Evolutionary conservation across 768 basidiomycete genomes (phyloP).

Genomic region (Thelephora aurantiotincta): DNA sequence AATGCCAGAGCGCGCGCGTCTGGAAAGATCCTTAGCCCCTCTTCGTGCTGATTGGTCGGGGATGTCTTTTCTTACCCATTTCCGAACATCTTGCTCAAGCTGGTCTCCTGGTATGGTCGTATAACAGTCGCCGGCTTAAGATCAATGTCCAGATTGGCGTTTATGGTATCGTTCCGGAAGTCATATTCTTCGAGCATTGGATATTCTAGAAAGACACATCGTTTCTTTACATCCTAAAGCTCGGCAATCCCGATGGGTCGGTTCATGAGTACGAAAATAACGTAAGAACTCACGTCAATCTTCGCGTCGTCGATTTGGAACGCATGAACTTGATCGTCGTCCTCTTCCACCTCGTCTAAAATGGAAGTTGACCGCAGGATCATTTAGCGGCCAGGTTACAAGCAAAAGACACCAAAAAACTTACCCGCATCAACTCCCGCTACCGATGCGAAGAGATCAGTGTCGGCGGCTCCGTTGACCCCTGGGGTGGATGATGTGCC

Average conservation of each 20-base stretch:
- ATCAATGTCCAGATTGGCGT: constrained; percentile 95
- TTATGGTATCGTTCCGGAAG: constrained; percentile 92
- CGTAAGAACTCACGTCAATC: constrained; percentile 56
- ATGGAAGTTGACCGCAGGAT: neutral
- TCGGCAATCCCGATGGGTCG: neutral
- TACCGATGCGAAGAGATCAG: constrained; percentile 88
- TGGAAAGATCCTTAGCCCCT: constrained; percentile 16
- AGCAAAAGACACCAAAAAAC: constrained; percentile 10
- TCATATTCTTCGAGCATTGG: constrained; percentile 99
- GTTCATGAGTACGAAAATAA: neutral
- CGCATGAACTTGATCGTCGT: constrained; percentile 93
- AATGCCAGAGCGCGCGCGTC: constrained; percentile 94
- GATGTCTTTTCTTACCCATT: constrained; percentile 57
- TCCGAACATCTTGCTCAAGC: constrained; percentile 98
- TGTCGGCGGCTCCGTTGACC: constrained; percentile 28
- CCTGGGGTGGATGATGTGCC: constrained; percentile 15
- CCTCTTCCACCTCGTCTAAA: constrained; percentile 90
- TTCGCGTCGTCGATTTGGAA: constrained; percentile 92
- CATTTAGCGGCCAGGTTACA: neutral
- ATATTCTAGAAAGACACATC: constrained; percentile 92
- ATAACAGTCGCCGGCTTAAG: constrained; percentile 96
- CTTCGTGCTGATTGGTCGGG: too few relatives aligned
- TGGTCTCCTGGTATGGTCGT: constrained; percentile 96
- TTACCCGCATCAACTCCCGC: constrained; percentile 83
- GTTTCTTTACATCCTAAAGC: constrained; percentile 80